Percentiles rank a stretch among this genome's conserved stretches.
phyloP scores from a whole-genome alignment of 139 green algal species.

The Coelastrella sp. region DNA sequence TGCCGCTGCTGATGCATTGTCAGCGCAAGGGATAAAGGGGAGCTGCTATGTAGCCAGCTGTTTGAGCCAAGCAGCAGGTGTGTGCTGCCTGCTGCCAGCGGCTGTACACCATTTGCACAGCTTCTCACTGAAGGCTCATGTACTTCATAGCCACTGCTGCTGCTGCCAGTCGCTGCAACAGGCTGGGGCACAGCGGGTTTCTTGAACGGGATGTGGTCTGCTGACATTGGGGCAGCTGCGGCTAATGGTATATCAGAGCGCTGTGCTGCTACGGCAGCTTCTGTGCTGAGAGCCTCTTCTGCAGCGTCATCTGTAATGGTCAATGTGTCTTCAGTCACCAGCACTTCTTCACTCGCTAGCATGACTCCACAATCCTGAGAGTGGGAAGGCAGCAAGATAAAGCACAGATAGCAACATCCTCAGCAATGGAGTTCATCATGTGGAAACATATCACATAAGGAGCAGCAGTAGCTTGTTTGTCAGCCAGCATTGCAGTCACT shows the following conservation, averaged over 20 bases:
- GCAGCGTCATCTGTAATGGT: neutral
- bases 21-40: neutral
- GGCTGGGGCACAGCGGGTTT: neutral
- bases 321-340: neutral
- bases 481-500: too few species aligned
- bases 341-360: slow-evolving; percentile 16
- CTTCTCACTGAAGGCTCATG: neutral
- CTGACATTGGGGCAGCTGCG: neutral
- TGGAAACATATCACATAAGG: too few species aligned
- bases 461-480: neutral
- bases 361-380: slow-evolving; percentile 7
- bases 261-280: too few species aligned
- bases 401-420: too few species aligned
- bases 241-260: too few species aligned
- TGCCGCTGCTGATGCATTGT: slow-evolving; percentile 20
- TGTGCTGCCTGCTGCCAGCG: neutral
- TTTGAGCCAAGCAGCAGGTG: neutral
- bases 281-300: slow-evolving; percentile 6
- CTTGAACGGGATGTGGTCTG: neutral
- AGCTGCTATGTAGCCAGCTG: neutral
- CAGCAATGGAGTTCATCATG: too few species aligned
- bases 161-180: neutral
- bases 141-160: neutral
- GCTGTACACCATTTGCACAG: neutral
- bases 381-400: too few species aligned